Evolutionary conservation across 768 basidiomycete species (phyloP).

Genomic region (Suillus discolor): DNA sequence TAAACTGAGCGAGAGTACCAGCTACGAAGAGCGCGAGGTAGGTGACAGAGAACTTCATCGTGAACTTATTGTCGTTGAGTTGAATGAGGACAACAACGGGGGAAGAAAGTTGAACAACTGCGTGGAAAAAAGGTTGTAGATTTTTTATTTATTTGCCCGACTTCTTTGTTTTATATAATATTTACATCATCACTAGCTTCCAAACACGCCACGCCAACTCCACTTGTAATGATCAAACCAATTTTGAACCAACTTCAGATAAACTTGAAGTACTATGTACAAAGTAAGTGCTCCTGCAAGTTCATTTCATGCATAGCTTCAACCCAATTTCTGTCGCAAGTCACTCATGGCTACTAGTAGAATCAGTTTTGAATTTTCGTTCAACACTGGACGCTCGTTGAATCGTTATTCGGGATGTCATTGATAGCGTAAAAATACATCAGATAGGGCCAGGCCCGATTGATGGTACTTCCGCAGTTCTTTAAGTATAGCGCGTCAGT

Average conservation of each 20-base stretch:
- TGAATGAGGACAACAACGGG: slow-evolving; percentile 19
- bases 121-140: slow-evolving; percentile 21
- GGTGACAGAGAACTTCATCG: slow-evolving; percentile 50
- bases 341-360: neutral
- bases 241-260: too few species aligned
- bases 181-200: slow-evolving; percentile 9
- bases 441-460: slow-evolving; percentile 1
- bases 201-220: slow-evolving; percentile 10
- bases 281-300: slow-evolving; percentile 8
- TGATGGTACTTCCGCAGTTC: neutral
- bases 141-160: slow-evolving; percentile 34
- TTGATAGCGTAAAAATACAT: slow-evolving; percentile 13
- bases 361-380: neutral
- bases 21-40: slow-evolving; percentile 44
- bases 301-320: neutral
- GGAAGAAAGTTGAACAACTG: slow-evolving; percentile 31
- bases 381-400: neutral
- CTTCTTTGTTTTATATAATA: slow-evolving; percentile 12
- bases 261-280: neutral
- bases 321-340: neutral
- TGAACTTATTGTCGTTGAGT: slow-evolving; percentile 18
- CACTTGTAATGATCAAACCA: neutral
- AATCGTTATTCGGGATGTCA: neutral
- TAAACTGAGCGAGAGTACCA: slow-evolving; percentile 50
- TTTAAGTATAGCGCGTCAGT: slow-evolving; percentile 1